Evolutionary conservation across 768 basidiomycete species (phyloP).

Genomic region (Tulasnella sp.): DNA sequence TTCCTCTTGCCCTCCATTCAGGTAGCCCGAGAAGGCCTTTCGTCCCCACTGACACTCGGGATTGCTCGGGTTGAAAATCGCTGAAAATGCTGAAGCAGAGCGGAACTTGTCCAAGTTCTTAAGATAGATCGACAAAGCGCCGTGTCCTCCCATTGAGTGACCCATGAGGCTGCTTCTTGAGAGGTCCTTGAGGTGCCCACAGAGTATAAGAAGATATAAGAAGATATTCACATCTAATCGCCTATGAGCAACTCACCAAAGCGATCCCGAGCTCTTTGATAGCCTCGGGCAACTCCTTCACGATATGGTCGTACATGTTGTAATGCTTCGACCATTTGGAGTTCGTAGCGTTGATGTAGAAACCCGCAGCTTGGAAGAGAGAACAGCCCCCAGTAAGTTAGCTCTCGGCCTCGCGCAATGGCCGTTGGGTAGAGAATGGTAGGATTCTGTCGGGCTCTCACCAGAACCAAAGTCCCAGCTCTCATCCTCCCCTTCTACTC

Average conservation of each 20-base stretch:
- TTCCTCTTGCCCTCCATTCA: conserved; percentile 71
- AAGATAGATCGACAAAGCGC: conserved; percentile 87
- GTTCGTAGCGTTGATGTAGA: conserved; percentile 89
- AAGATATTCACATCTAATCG: neutral
- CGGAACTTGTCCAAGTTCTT: conserved; percentile 61
- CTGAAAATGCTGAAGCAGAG: conserved; percentile 86
- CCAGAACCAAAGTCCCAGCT: conserved; percentile 92
- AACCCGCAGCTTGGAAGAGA: conserved; percentile 63
- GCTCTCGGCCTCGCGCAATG: conserved; percentile 21
- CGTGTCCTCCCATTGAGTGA: conserved; percentile 98
- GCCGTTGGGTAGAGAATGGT: neutral
- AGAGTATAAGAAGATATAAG: neutral
- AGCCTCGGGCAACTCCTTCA: conserved; percentile 76
- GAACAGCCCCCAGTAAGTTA: neutral
- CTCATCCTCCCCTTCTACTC: conserved; percentile 71
- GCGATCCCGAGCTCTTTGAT: conserved; percentile 71
- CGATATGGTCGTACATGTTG: conserved; percentile 85
- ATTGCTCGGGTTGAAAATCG: conserved; percentile 73
- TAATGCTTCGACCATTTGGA: conserved; percentile 69
- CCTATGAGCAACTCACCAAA: conserved; percentile 51
- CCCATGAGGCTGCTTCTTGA: conserved; percentile 85
- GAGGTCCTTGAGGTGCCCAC: conserved; percentile 56
- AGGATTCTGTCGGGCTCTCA: conserved; percentile 31
- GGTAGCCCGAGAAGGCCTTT: conserved; percentile 86
- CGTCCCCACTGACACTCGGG: conserved; percentile 79